Evolutionary conservation across 2,329 filamentous ascomycete genomes (phyloP).

Genomic region (Mycosphaerella arachidis): DNA sequence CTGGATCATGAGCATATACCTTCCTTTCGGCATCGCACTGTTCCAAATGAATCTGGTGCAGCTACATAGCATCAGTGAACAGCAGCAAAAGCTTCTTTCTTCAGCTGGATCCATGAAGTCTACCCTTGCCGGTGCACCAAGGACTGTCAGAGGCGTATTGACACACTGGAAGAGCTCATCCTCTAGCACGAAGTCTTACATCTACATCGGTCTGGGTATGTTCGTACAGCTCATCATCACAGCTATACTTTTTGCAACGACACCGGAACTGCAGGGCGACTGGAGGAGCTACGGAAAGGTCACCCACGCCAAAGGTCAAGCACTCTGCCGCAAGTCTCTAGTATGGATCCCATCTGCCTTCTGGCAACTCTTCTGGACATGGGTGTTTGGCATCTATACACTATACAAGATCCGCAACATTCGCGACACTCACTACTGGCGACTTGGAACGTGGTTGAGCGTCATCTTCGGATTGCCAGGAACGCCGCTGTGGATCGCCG

Average conservation of each 20-base stretch:
- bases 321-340: constrained; percentile 42
- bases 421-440: constrained; percentile 63
- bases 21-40: constrained; percentile 61
- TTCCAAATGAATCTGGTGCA: constrained; percentile 62
- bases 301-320: constrained; percentile 22
- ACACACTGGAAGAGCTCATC: constrained; percentile 35
- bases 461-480: constrained; percentile 53
- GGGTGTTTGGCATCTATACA: constrained; percentile 57
- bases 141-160: constrained; percentile 29
- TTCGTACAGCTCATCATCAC: constrained; percentile 35
- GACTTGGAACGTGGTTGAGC: constrained; percentile 56
- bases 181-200: constrained; percentile 45
- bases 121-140: background rate
- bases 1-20: constrained; percentile 63
- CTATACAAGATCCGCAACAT: constrained; percentile 59
- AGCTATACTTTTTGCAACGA: constrained; percentile 19
- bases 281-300: constrained; percentile 23
- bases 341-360: constrained; percentile 58
- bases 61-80: constrained; percentile 42
- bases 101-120: constrained; percentile 9
- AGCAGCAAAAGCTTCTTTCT: constrained; percentile 18
- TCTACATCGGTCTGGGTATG: constrained; percentile 53
- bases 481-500: constrained; percentile 61
- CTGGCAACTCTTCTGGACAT: constrained; percentile 63
- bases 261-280: constrained; percentile 22